A percentile compares a stretch with the other conserved stretches of the same genome.
phyloP scores from a whole-genome alignment of 768 basidiomycete species.

The Pisolithus orientalis region DNA sequence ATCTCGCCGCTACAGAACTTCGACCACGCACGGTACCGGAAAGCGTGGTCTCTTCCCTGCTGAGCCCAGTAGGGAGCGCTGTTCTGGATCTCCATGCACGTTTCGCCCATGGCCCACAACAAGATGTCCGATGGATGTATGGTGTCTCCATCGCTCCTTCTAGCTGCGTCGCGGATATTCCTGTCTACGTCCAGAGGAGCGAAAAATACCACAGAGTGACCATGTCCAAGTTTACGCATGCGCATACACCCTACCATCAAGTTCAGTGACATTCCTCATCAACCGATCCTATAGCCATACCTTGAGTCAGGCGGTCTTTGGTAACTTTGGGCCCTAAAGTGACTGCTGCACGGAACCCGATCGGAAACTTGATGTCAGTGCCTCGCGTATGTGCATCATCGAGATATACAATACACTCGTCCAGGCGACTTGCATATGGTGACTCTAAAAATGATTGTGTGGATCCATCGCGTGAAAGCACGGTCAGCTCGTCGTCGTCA shows the following conservation, averaged over 20 bases:
- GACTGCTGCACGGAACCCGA: constrained; percentile 35
- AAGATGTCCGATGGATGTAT: constrained; percentile 30
- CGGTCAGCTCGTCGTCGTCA: constrained; percentile 28
- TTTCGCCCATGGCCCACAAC: constrained; percentile 39
- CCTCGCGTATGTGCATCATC: too few species aligned
- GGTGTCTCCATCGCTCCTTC: constrained; percentile 2
- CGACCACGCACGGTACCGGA: constrained; percentile 19
- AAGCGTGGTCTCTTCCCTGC: constrained; percentile 33
- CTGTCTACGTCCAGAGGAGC: constrained; percentile 34
- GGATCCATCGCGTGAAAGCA: constrained; percentile 1
- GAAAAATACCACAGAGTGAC: constrained; percentile 39
- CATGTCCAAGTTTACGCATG: constrained; percentile 39
- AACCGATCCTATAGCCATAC: constrained; percentile 17
- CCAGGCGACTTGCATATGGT: constrained; percentile 34
- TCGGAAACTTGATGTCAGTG: constrained; percentile 30
- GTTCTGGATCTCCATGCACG: constrained; percentile 33
- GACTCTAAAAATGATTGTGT: constrained; percentile 33
- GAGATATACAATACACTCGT: constrained; percentile 36
- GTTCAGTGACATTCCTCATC: neutral
- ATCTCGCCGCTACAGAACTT: constrained; percentile 8
- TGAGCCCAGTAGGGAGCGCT: constrained; percentile 36
- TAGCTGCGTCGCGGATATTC: constrained; percentile 27
- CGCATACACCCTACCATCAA: constrained; percentile 40
- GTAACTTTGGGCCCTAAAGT: constrained; percentile 44
- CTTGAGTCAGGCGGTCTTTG: constrained; percentile 45